Evolutionary conservation across 1,284 basidiomycete species (phyloP).

Genomic region (Meira nashicola): DNA sequence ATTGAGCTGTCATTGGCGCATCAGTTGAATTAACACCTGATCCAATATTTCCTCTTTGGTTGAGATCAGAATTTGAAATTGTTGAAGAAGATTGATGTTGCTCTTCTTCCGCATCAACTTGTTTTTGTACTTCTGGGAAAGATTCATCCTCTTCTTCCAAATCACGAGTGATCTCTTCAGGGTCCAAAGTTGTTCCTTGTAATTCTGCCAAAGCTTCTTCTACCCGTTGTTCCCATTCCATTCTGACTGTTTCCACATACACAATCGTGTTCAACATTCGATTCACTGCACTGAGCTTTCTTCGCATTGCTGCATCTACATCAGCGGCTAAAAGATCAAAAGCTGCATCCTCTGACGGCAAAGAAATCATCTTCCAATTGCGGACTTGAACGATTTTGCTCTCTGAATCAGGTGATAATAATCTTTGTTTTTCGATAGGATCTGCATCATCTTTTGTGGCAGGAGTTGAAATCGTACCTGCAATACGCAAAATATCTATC

Average conservation of each 20-base stretch:
- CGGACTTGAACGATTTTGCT: constrained; percentile 37
- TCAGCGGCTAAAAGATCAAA: constrained; percentile 76
- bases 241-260: constrained; percentile 93
- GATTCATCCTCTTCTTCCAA: constrained; percentile 41
- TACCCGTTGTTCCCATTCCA: constrained; percentile 92
- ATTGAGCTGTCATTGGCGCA: too few relatives aligned
- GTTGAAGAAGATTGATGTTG: too few relatives aligned
- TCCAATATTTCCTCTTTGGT: not conserved
- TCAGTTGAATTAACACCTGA: too few relatives aligned
- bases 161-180: constrained; percentile 55
- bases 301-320: constrained; percentile 77
- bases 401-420: constrained; percentile 63
- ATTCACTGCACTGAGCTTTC: constrained; percentile 90
- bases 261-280: constrained; percentile 96
- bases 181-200: constrained; percentile 18
- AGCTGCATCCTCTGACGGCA: constrained; percentile 66
- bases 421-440: constrained; percentile 83
- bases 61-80: not conserved
- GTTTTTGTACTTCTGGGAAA: not conserved
- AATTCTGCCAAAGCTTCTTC: constrained; percentile 60
- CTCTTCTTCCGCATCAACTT: not conserved
- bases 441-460: constrained; percentile 79
- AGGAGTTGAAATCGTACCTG: constrained; percentile 79
- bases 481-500: constrained; percentile 74
- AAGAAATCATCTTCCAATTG: constrained; percentile 27